These are phyloP conservation scores for Xylariaceae sp. DNA, from an alignment of 2,329 filamentous ascomycete genomes.

Conservation along the genomic window DNA sequence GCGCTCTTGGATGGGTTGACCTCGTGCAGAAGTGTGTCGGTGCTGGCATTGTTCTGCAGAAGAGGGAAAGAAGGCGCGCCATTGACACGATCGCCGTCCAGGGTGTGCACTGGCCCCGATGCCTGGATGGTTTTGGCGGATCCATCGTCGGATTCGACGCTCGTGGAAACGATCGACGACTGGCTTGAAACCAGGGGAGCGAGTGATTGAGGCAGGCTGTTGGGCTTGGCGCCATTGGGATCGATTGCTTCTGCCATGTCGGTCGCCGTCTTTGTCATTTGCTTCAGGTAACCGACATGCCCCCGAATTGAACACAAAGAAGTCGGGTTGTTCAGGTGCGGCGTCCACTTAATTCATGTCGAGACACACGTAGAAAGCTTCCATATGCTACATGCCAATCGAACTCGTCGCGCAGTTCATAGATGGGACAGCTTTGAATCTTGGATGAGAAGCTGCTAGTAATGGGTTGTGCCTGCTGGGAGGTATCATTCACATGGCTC, in stretches of 20 bases:
- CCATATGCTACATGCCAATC: no score
- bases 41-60: slow-evolving; percentile 38
- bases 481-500: no score
- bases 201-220: slow-evolving; percentile 10
- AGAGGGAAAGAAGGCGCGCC: slow-evolving; percentile 35
- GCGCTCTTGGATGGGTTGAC: slow-evolving; percentile 26
- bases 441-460: not conserved
- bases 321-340: not conserved
- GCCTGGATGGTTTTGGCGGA: not conserved
- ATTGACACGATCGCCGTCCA: slow-evolving; percentile 2
- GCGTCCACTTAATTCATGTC: not conserved
- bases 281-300: not conserved
- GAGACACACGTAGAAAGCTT: not conserved
- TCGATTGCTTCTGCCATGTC: slow-evolving; percentile 25
- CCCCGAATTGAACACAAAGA: not conserved
- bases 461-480: no score
- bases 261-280: not conserved
- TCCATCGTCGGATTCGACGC: slow-evolving; percentile 11
- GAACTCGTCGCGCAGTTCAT: no score
- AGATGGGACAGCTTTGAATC: no score
- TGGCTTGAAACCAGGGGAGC: slow-evolving; percentile 17
- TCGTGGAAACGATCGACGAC: slow-evolving; percentile 8
- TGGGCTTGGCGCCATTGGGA: slow-evolving; percentile 19
- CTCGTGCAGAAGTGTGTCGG: slow-evolving; percentile 33
- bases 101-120: not conserved